A percentile compares a stretch with the other conserved stretches of the same genome.
Evolutionary conservation across 148 eudicot genomes (phyloP).

Genomic region (Amaranthus cruentus): DNA sequence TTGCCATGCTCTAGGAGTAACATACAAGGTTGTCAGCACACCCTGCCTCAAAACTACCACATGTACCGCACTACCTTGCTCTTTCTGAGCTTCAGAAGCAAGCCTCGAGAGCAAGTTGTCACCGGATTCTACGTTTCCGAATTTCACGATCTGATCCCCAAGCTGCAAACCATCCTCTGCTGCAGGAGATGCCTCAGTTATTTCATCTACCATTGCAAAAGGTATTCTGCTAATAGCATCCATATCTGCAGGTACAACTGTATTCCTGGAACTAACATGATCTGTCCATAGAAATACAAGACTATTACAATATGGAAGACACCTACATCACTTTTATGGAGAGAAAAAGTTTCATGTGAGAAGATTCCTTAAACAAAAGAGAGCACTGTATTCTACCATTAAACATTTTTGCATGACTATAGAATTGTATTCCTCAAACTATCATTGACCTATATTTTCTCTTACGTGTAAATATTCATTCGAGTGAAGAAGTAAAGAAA

Average conservation of each 20-base stretch:
- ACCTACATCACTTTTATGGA: constrained; percentile 18
- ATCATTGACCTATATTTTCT: no score
- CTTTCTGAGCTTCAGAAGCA: constrained; percentile 72
- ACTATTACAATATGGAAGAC: constrained; percentile 14
- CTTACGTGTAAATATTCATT: no score
- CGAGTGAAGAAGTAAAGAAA: no score
- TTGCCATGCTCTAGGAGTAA: constrained; percentile 87
- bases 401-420: no score
- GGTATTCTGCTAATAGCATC: constrained; percentile 43
- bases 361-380: not conserved
- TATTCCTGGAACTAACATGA: constrained; percentile 16
- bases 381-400: no score
- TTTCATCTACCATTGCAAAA: constrained; percentile 90
- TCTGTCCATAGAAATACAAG: constrained; percentile 28
- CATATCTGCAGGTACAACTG: constrained; percentile 37
- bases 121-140: constrained; percentile 74
- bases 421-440: no score
- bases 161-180: constrained; percentile 97
- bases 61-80: constrained; percentile 48
- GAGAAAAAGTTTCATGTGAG: not conserved
- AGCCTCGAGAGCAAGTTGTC: constrained; percentile 60
- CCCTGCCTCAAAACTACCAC: constrained; percentile 76
- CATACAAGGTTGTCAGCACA: constrained; percentile 40
- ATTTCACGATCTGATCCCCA: constrained; percentile 87
- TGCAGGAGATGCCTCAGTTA: constrained; percentile 83